Base-by-base conservation (phyloP, 2,329 filamentous ascomycete genomes). In the Penicillium thymicola region DNA sequence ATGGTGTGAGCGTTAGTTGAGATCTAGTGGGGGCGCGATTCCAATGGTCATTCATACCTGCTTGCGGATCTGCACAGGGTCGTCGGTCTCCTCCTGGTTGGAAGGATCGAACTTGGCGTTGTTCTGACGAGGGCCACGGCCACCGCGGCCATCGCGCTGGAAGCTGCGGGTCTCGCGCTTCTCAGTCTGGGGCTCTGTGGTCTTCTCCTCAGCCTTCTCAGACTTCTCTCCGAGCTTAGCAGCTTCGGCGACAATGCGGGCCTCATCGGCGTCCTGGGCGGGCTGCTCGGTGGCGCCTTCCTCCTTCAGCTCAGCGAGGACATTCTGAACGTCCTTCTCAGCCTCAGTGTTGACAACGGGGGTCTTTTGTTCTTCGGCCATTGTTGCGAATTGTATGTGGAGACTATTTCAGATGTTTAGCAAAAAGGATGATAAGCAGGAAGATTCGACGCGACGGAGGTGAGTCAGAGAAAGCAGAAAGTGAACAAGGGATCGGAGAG, bases 31-130 rank as follows among this genome's bases (percentile, higher is more conserved):
- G 9, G 5, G 2, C 9, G 21, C 10, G 23, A n/a, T 18, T 16
- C 5, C 1, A n/a, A 21, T 32, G n/a, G 10, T 50, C 44, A 14
- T 79, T 50, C 44, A 14, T 79, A 90, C 89, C 82, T 95, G 92
- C 70, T 88, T 88, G 72, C 90, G 88, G 68, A 97, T 96, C 75
- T 89, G 84, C 25, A 81, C 81, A 1, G 89, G 89, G 73, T 97
- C 90, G 66, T 89, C 86, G 25, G 87, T 88, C 70, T 90, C 87
- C 51, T 86, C 78, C 62, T 85, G 83, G 36, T 79, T 74, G 47
- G 85, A 85, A 48, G 89, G 82, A 67, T 92, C 87, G 56, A 87
- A 90, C 75, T 89, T 90, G 74, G 81, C 81, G 65, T 88, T 88
- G 65, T 85, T 84, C 30, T 37, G 38, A 18, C 53, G 53, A 40